Evolutionary conservation across 495 filamentous ascomycete species (phyloP).

Genomic region (Penicillium daleae): DNA sequence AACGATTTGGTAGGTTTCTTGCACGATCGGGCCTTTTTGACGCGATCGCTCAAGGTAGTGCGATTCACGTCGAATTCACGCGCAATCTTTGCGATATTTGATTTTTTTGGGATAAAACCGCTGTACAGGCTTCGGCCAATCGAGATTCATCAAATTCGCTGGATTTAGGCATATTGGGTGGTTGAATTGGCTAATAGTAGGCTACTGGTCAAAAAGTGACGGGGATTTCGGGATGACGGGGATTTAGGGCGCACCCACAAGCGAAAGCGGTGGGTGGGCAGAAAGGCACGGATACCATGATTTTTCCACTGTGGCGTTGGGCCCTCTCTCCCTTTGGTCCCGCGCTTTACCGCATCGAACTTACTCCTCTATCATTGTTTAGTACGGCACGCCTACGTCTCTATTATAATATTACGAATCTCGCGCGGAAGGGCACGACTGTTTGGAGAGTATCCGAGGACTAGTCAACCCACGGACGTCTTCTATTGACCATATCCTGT

Average conservation of each 20-base stretch:
- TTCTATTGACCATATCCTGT: no score
- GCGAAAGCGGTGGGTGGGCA: background rate
- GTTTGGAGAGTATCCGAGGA: no score
- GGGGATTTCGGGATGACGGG: background rate
- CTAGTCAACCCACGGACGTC: no score
- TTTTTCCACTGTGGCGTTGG: no score
- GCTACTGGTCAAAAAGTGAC: background rate
- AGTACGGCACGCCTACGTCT: no score
- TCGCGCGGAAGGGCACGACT: no score
- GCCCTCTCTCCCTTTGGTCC: no score
- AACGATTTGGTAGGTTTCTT: background rate
- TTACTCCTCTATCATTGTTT: no score
- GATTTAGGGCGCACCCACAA: background rate
- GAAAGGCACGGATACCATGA: background rate
- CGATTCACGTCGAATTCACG: background rate
- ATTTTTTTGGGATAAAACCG: background rate
- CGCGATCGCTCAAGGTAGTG: background rate
- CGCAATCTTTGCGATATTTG: background rate
- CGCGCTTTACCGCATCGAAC: no score
- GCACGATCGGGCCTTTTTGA: background rate
- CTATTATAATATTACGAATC: no score
- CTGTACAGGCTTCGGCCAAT: background rate
- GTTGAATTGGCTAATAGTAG: background rate
- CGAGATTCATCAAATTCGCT: background rate
- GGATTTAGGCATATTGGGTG: conserved; percentile 6